Conservation (phyloP, 768 basidiomycete species). For the Tylopilus sp. region DNA sequence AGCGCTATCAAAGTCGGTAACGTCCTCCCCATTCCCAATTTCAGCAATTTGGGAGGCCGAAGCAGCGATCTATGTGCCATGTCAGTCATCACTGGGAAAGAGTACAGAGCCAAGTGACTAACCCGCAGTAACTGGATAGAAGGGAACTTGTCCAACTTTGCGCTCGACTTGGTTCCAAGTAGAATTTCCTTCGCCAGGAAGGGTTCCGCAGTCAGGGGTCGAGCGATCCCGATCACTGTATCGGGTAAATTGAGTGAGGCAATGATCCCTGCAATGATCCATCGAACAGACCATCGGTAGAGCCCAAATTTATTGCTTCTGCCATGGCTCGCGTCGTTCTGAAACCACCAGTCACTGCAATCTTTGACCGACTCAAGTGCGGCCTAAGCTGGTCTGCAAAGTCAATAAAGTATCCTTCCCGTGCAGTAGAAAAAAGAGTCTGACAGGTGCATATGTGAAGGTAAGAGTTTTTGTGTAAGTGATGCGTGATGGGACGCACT, state of each 20-base stretch:
- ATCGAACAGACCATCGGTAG: conserved; percentile 26
- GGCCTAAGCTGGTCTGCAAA: conserved; percentile 29
- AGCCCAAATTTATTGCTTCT: conserved; percentile 22
- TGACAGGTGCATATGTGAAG: neutral
- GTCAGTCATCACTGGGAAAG: neutral
- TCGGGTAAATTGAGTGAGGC: neutral
- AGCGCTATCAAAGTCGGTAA: conserved; percentile 29
- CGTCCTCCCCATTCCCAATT: conserved; percentile 33
- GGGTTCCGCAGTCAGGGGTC: conserved; percentile 31
- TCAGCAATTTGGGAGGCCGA: conserved; percentile 31
- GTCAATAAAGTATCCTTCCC: conserved; percentile 31
- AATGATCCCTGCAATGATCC: neutral
- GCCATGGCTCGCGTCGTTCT: conserved; percentile 28
- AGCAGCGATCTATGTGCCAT: conserved; percentile 27
- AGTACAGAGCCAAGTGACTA: neutral
- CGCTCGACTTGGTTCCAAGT: conserved; percentile 19
- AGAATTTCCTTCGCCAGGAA: conserved; percentile 28
- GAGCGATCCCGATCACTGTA: conserved; percentile 29
- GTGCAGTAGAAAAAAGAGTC: conserved; percentile 9
- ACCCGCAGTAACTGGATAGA: conserved; percentile 36
- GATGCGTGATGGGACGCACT: conserved; percentile 8
- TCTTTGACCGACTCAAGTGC: conserved; percentile 22
- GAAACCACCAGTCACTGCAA: conserved; percentile 33
- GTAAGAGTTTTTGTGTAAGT: neutral
- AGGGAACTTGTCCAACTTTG: conserved; percentile 32